These are phyloP conservation scores for Usnea hakonensis DNA, from an alignment of 495 filamentous ascomycete genomes.

Conservation along the genomic window DNA sequence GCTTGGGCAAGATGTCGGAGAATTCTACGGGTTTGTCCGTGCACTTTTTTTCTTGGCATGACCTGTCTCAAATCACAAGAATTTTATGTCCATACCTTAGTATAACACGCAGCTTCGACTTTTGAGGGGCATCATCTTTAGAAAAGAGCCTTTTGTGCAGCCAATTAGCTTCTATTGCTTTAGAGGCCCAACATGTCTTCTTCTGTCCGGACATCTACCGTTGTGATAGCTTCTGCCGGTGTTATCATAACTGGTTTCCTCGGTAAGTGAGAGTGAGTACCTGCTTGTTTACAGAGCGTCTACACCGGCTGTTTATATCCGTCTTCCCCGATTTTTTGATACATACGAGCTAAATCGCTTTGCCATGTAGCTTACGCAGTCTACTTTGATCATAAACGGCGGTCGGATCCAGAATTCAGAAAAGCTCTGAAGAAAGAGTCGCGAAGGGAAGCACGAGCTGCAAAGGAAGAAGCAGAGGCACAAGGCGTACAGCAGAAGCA, in stretches of 20 bases:
- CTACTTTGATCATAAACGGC: constrained; percentile 93
- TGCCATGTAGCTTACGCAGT: constrained; percentile 58
- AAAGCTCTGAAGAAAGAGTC: constrained; percentile 76
- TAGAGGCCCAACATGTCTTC: constrained; percentile 12
- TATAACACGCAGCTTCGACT: neutral
- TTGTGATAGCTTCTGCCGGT: constrained; percentile 66
- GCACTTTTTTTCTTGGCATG: no score
- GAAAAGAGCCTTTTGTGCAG: neutral
- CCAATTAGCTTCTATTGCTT: neutral
- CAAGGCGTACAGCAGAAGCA: constrained; percentile 61
- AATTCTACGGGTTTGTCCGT: no score
- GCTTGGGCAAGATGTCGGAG: neutral
- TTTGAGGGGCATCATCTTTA: no score
- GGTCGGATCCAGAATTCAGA: constrained; percentile 79
- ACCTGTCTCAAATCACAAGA: neutral
- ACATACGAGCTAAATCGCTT: neutral
- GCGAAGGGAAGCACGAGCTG: constrained; percentile 61
- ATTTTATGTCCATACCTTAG: neutral
- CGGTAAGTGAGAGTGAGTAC: constrained; percentile 42
- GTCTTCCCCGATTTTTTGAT: neutral
- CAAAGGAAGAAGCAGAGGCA: constrained; percentile 69
- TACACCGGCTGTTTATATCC: neutral
- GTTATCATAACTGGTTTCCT: constrained; percentile 67
- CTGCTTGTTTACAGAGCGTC: neutral
- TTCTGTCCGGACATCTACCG: constrained; percentile 53